Conservation (phyloP, 345 rosid species). For the Populus tremula region DNA sequence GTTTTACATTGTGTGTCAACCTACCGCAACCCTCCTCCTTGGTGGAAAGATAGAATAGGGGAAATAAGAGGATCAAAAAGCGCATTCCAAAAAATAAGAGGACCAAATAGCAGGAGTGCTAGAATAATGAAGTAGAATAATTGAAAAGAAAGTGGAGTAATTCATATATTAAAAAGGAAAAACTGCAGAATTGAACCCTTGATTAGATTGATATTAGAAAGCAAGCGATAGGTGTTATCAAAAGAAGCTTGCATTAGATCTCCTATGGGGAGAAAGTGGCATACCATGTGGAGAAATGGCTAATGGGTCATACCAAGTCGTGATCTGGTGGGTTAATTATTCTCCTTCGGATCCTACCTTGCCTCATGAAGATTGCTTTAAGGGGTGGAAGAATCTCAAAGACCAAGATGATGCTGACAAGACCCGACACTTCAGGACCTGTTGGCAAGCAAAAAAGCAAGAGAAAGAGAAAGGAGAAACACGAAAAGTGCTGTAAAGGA, state of each 20-base stretch:
- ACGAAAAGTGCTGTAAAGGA: slow-evolving; percentile 11
- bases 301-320: background rate
- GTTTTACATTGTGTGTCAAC: too few relatives aligned
- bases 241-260: background rate
- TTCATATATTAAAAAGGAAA: too few relatives aligned
- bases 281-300: background rate
- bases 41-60: background rate
- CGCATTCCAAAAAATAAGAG: too few relatives aligned
- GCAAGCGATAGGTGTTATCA: background rate
- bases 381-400: slow-evolving; percentile 22
- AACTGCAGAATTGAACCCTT: background rate
- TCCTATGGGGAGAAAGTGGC: background rate
- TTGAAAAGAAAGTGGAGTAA: too few relatives aligned
- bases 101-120: too few relatives aligned
- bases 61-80: too few relatives aligned
- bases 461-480: background rate
- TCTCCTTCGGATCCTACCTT: background rate
- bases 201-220: background rate
- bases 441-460: slow-evolving; percentile 1
- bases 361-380: slow-evolving; percentile 1
- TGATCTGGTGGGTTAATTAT: background rate
- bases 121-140: too few relatives aligned
- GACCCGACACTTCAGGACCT: slow-evolving; percentile 23
- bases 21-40: too few relatives aligned
- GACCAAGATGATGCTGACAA: slow-evolving; percentile 15